Evolutionary conservation across 2,329 filamentous ascomycete genomes (phyloP).

Genomic region (Aspergillus pseudoglaucus): DNA sequence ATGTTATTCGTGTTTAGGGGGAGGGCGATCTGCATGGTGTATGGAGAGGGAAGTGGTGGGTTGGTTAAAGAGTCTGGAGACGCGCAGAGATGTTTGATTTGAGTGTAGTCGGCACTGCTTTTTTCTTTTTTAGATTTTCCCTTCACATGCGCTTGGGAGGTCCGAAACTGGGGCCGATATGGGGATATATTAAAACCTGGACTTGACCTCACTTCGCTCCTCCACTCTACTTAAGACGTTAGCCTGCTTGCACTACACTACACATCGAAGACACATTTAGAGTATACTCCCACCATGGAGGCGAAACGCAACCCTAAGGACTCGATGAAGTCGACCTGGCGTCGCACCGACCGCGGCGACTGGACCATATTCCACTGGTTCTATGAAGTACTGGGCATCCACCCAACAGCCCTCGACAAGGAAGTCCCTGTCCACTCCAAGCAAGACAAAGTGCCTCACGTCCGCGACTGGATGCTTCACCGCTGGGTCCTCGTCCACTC

Average conservation of each 20-base stretch:
- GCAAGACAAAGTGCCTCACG: slow-evolving; percentile 16
- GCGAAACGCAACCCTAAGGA: slow-evolving; percentile 15
- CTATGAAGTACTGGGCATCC: slow-evolving; percentile 17
- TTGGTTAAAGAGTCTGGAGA: neutral
- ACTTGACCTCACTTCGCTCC: too few species aligned
- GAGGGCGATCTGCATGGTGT: neutral
- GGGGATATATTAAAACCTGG: too few species aligned
- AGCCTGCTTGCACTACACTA: too few species aligned
- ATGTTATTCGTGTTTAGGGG: neutral
- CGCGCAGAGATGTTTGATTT: neutral
- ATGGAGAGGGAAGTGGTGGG: neutral
- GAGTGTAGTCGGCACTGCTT: neutral
- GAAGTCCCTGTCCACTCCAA: slow-evolving; percentile 15
- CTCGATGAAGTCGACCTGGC: slow-evolving; percentile 24
- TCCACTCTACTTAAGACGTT: too few species aligned
- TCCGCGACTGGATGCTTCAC: slow-evolving; percentile 18
- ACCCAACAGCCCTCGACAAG: slow-evolving; percentile 15
- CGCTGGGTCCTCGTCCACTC: slow-evolving; percentile 19
- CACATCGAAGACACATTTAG: neutral
- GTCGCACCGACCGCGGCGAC: slow-evolving; percentile 13
- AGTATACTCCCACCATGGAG: slow-evolving; percentile 6
- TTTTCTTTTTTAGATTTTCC: too few species aligned
- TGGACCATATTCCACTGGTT: slow-evolving; percentile 21
- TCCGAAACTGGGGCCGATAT: neutral
- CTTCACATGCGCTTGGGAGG: neutral